Evolutionary conservation across 257 asterid species (phyloP).

Genomic region (Rubia yunnanensis): DNA sequence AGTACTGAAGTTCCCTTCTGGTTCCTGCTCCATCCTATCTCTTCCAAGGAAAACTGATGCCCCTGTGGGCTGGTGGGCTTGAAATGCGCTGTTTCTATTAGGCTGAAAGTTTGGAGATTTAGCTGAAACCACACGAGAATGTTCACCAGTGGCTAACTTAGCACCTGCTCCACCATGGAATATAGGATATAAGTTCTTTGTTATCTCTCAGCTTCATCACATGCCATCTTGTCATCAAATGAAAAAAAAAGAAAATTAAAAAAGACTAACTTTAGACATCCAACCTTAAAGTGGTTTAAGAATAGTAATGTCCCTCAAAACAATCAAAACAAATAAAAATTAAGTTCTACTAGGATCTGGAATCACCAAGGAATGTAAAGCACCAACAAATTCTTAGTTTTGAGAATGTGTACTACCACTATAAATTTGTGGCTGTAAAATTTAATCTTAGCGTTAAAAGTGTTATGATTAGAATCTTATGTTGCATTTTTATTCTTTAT

Average conservation of each 20-base stretch:
- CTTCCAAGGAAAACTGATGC: not conserved
- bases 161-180: not conserved
- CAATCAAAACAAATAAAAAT: not conserved
- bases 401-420: not conserved
- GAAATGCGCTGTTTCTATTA: not conserved
- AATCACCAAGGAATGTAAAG: not conserved
- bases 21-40: not conserved
- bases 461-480: not conserved
- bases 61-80: not conserved
- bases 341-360: not conserved
- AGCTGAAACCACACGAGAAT: not conserved
- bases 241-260: too few relatives aligned
- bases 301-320: not conserved
- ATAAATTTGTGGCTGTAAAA: not conserved
- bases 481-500: not conserved
- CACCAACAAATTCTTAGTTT: not conserved
- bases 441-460: not conserved
- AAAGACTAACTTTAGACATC: not conserved
- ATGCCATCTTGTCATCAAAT: not conserved
- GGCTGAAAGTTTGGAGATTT: not conserved
- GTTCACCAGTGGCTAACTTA: not conserved
- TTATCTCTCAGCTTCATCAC: not conserved
- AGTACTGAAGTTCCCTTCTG: not conserved
- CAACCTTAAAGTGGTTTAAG: not conserved
- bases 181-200: not conserved